Base-by-base conservation (phyloP, 176 grass and related monocot species). In the Miscanthus lutarioriparius region DNA sequence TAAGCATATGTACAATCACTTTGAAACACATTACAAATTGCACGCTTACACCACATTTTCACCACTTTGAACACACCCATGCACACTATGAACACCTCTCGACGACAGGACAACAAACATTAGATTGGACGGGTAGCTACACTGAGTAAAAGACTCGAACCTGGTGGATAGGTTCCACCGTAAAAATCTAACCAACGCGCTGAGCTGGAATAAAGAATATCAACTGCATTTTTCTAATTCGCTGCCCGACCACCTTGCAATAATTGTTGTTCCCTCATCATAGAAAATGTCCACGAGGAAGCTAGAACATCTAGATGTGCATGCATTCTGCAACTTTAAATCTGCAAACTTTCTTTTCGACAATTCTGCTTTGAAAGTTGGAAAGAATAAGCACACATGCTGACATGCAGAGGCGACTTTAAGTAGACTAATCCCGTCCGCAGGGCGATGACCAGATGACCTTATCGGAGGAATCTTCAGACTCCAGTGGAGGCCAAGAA, bases 391-490 rank as follows among this genome's bases (percentile, higher is more conserved):
- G n/a, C 37, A 61, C 83, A 59, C 48, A 35, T 12, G 26, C 37
- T 70, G 83, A 76, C 72, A 81, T 81, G 61, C 47, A 68, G 61
- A 75, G 44, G 20, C 53, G 80, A 75, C 85, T 87, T 59, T 81
- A 51, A 36, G 66, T 81, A 80, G 63, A 27, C 82, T 81, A 85
- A 75, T 85, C 54, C 54, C 9, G 0, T 64, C 82, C 12, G 6
- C 32, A 36, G 58, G 14, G 39, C 37, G 36, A 54, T 59, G 61
- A 27, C 32, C 12, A 58, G 8, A 59, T 26, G 58, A 62, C n/a
- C 58, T 62, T 11, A 70, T 54, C 51, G 47, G 39, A 17, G 70
- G 61, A 86, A 80, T 74, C 77, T 86, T 35, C 33, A 53, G 61
- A 19, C 58, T 86, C 44, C 43, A 66, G 69, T 75, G 87, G 82